Base-by-base conservation (phyloP, 2,329 filamentous ascomycete species). In the Cephalotrichum gorgonifer region DNA sequence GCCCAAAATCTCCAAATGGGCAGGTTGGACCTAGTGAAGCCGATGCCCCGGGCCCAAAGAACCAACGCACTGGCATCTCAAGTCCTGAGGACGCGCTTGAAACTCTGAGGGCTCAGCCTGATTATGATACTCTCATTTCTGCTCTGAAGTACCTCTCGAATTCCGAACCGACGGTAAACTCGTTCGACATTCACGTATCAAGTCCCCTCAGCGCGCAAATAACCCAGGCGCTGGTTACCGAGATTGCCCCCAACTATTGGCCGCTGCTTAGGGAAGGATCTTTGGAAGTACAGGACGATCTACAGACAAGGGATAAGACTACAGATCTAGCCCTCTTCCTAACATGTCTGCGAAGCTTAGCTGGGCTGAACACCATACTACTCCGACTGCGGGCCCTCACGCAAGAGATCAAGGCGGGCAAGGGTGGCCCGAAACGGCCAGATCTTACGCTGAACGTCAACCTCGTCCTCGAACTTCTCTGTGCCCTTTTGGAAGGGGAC, bases 161-260 rank as follows among this genome's bases (percentile, higher is more conserved):
- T 17, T 44, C 54, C 31, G 43, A 53, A n/a, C 46, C 51, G 35
- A 20, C 35, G 6, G 17, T 2, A 11, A 20, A 17, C 41, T 44
- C 49, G 6, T 62, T 64, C 47, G 53, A 51, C 15, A 50, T 66
- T 9, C 57, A 58, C 9, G 48, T 51, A 3, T 83, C 88, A 3
- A 76, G 76, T 28, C 82, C 90, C 1, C 68, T 79, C 52, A 78
- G 81, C 50, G 81, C 88, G 20, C 41, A 43, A 23, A 30, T 43
- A 48, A 31, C 38, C 25, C 46, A 33, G 38, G 38, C 15, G 12
- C 68, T 98, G 31, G 80, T 94, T 51, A 82, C 77, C 15, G 78
- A 82, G 28, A 89, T 86, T 25, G 70, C 88, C 7, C 86, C 87
- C 2, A 86, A 90, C 60, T 95, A 91, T 64, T 97, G 93, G 91